Base-by-base conservation (phyloP, 2,329 filamentous ascomycete species). In the Nemania serpens region DNA sequence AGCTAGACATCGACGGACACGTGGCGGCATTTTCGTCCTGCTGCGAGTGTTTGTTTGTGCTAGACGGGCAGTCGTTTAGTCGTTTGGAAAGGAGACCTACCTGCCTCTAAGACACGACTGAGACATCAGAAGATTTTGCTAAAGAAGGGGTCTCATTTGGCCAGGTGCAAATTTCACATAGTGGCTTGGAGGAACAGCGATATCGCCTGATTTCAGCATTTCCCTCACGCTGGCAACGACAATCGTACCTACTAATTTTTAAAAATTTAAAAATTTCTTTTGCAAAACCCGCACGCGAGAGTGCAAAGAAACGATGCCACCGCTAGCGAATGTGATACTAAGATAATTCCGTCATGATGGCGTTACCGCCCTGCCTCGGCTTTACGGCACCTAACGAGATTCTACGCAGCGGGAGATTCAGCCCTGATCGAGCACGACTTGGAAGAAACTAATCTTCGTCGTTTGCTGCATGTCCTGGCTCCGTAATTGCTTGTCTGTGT, bases 61-160 rank as follows among this genome's bases (percentile, higher is more conserved):
- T 22, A 18, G 43, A 47, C 12, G n/a, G n/a, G n/a, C n/a, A 15
- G 48, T 36, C 18, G 39, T 34, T 37, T n/a, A 4, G 11, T 18
- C 2, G 36, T 37, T 45, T 43, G n/a, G 17, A 15, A 45, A 53
- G 22, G 52, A 25, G 17, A 7, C 13, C 13, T 36, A n/a, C 33
- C 15, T 22, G 13, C 25, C 25, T 43, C 56, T 46, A 48, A 63
- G 60, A 53, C 52, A 60, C 42, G 48, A 51, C 29, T 67, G 62
- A 70, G 70, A 70, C 65, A 71, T 52, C 36, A 54, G 59, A 60
- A 55, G 61, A 50, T 66, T 45, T 56, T 18, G n/a, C 22, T 48
- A 13, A n/a, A 48, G 37, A 43, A 45, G 33, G 39, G 17, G 18
- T 46, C 22, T 39, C 41, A 11, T 29, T 18, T 5, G 6, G 25